Base-by-base conservation (phyloP, 2,329 filamentous ascomycete species). In the Botrytis squamosa region DNA sequence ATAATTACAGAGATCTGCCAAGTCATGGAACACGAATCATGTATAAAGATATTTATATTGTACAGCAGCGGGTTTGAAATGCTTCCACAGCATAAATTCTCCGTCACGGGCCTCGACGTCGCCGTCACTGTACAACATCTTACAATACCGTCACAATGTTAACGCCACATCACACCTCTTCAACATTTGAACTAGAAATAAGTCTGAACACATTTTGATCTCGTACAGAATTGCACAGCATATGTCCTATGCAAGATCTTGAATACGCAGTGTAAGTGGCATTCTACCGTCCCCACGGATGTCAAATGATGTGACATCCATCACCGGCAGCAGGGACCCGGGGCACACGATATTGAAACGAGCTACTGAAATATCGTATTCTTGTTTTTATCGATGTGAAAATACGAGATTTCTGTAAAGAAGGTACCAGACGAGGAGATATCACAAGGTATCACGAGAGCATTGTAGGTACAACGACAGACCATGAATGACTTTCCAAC, bases 231-330 rank as follows among this genome's bases (percentile, higher is more conserved):
- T 14, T 57, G 16, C 20, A 67, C 46, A 40, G 25, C 22, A 67
- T 55, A 22, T n/a, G 38, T 55, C 22, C 10, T 14, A 57, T 33
- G 49, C 66, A 33, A 52, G 49, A 68, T 68, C 66, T 57, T 57
- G 46, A 6, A 29, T 68, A 29, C 25, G 4, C 10, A 42, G 36
- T 68, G 18, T 33, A 18, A 25, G n/a, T 49, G n/a, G n/a, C 49
- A 44, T 10, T 25, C 38, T 44, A 44, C 66, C 49, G n/a, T 42
- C 25, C 22, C 18, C n/a, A 55, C 8, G 36, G 46, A 38, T 55
- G 25, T 68, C 46, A 68, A 67, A 55, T 68, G 65, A 69, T 57
- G 49, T 57, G 49, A 38, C n/a, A 68, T 8, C 62, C 18, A 63
- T 40, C 36, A n/a, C 59, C 38, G 14, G 18, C 36, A 42, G 49